Conservation (phyloP, 2,329 filamentous ascomycete genomes). For the Cercospora sojina region DNA sequence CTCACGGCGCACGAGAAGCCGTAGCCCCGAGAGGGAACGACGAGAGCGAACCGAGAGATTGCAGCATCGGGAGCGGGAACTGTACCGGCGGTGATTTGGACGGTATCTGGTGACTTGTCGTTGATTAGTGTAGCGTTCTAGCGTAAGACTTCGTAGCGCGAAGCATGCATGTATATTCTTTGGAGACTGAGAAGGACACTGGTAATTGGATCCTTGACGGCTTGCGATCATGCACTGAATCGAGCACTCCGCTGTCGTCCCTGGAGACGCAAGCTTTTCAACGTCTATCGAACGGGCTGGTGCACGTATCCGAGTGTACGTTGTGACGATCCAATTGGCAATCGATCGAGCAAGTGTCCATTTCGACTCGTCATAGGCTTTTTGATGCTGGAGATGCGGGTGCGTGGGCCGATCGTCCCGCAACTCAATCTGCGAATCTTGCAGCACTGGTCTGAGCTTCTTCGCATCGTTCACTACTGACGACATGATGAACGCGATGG, state of each 20-base stretch:
- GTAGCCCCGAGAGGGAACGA: constrained; percentile 32
- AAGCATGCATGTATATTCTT: background rate
- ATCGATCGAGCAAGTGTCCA: background rate
- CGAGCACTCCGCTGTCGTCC: background rate
- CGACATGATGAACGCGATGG: constrained; percentile 6
- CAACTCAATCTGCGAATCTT: constrained; percentile 5
- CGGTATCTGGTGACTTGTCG: background rate
- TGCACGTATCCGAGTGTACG: background rate
- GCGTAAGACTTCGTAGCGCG: constrained; percentile 7
- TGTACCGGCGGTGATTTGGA: constrained; percentile 28
- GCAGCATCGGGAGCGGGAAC: constrained; percentile 40
- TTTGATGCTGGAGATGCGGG: constrained; percentile 2
- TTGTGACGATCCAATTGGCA: background rate
- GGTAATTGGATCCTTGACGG: no score
- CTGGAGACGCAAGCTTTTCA: background rate
- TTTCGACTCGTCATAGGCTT: constrained; percentile 7
- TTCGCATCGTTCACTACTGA: constrained; percentile 4
- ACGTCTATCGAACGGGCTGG: background rate
- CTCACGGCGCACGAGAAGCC: constrained; percentile 34
- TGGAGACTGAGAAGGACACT: background rate
- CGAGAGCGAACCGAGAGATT: constrained; percentile 32
- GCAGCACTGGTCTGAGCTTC: background rate
- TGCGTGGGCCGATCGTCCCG: background rate
- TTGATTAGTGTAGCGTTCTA: constrained; percentile 3
- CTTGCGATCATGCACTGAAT: no score